A percentile compares a stretch with the other conserved stretches of the same genome.
These are phyloP conservation scores for Scheffersomyces lignosus DNA, from an alignment of 805 yeast genomes.

Conservation along the genomic window DNA sequence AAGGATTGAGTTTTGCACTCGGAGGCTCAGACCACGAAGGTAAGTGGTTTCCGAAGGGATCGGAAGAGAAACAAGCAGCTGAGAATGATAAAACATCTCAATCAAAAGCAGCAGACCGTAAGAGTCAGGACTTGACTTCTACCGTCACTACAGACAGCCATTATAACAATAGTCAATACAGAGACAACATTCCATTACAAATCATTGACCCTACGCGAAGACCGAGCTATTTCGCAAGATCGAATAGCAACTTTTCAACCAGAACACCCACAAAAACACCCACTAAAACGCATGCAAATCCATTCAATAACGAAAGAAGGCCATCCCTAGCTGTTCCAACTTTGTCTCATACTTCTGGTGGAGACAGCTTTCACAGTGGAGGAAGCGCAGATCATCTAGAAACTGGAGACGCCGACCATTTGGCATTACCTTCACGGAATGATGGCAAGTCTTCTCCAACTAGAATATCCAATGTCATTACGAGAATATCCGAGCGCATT, in stretches of 20 bases:
- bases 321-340: too few species aligned
- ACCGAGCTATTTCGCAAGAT: constrained; percentile 1
- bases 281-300: too few species aligned
- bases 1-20: constrained; percentile 35
- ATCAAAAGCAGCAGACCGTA: neutral
- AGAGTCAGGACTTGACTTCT: neutral
- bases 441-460: constrained; percentile 16
- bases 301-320: too few species aligned
- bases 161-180: constrained; percentile 4
- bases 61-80: neutral
- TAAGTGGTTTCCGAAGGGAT: constrained; percentile 30
- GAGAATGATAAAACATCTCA: constrained; percentile 1
- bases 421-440: too few species aligned
- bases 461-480: constrained; percentile 23
- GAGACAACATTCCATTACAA: constrained; percentile 20
- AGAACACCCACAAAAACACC: neutral
- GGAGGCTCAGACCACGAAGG: constrained; percentile 23
- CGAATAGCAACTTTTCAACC: neutral
- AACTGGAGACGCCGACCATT: too few species aligned
- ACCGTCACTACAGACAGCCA: neutral
- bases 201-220: constrained; percentile 2
- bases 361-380: too few species aligned
- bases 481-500: constrained; percentile 34
- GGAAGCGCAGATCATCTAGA: too few species aligned
- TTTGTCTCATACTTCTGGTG: too few species aligned